phyloP scores from a whole-genome alignment of 345 rosid species.

The Gossypium longicalyx region DNA sequence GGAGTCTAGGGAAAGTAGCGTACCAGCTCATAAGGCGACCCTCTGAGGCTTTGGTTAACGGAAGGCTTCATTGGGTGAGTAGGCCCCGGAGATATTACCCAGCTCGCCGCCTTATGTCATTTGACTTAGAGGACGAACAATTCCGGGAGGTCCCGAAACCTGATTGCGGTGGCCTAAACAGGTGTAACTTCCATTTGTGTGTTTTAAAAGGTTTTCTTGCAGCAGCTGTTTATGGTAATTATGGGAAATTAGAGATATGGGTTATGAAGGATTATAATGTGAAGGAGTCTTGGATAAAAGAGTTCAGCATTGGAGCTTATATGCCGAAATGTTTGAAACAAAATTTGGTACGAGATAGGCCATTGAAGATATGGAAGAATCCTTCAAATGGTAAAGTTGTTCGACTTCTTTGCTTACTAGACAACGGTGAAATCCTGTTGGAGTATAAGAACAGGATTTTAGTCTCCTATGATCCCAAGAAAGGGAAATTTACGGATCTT shows the following conservation, averaged over 20 bases:
- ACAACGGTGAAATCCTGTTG: conserved; percentile 71
- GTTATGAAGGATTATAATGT: conserved; percentile 64
- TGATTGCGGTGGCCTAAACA: conserved; percentile 55
- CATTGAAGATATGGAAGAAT: conserved; percentile 51
- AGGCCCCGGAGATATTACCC: conserved; percentile 55
- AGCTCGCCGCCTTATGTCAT: conserved; percentile 59
- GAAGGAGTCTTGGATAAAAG: conserved; percentile 70
- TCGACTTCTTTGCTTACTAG: conserved; percentile 50
- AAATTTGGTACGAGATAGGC: conserved; percentile 37
- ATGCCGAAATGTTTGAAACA: conserved; percentile 70
- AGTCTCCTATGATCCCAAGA: conserved; percentile 61
- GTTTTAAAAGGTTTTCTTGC: conserved; percentile 56
- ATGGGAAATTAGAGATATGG: conserved; percentile 82
- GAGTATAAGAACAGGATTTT: conserved; percentile 72
- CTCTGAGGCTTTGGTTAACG: conserved; percentile 64
- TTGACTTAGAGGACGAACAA: conserved; percentile 68
- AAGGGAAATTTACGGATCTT: conserved; percentile 58
- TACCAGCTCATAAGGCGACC: conserved; percentile 54
- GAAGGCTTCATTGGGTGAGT: conserved; percentile 79
- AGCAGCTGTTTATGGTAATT: conserved; percentile 61
- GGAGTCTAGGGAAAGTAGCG: conserved; percentile 62
- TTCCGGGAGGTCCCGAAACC: conserved; percentile 76
- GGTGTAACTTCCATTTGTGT: conserved; percentile 54
- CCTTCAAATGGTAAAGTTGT: conserved; percentile 40
- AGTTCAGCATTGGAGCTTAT: conserved; percentile 57